Conservation (phyloP, 106 monocot species). For the Agapanthus africanus region DNA sequence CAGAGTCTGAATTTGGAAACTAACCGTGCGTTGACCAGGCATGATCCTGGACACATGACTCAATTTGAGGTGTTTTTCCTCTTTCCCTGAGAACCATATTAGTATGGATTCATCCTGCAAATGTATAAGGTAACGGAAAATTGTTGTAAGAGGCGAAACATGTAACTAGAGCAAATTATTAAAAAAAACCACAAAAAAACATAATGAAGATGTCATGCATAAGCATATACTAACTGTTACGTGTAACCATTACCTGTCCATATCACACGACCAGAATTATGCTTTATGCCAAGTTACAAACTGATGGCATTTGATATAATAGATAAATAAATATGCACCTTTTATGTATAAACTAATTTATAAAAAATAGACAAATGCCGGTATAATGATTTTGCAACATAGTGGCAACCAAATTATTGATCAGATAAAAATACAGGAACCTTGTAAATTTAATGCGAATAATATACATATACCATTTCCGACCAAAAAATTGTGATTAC, state of each 20-base stretch:
- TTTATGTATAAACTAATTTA: background rate
- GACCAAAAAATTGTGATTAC: background rate
- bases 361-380: background rate
- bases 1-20: background rate
- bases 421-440: background rate
- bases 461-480: background rate
- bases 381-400: background rate
- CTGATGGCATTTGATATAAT: background rate
- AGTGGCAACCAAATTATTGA: background rate
- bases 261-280: background rate
- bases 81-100: conserved; percentile 98
- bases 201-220: background rate
- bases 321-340: background rate
- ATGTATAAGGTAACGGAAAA: background rate
- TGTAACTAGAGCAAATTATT: background rate
- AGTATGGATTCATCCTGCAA: conserved; percentile 91
- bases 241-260: background rate
- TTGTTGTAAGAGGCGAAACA: background rate
- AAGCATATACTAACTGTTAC: background rate
- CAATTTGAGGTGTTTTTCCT: conserved; percentile 93
- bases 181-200: background rate
- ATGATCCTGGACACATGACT: conserved; percentile 95
- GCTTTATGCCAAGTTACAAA: background rate
- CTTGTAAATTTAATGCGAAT: background rate
- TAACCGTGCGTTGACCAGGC: conserved; percentile 96